Base-by-base conservation (phyloP, 2,329 filamentous ascomycete species). In the Epichloe hybrida region DNA sequence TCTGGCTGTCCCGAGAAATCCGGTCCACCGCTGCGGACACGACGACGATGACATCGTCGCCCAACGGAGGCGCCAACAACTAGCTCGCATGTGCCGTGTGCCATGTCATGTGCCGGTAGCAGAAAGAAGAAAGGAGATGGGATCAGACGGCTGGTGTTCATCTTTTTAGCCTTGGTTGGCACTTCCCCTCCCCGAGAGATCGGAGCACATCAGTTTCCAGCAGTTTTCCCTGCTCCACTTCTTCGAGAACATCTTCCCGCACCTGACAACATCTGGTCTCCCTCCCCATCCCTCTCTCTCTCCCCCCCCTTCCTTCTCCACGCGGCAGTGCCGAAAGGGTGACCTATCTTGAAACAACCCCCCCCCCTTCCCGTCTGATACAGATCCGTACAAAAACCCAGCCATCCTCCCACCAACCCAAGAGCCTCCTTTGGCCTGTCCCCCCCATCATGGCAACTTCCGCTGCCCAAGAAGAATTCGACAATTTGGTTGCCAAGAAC, bases 381-480 rank as follows among this genome's bases (percentile, higher is more conserved):
- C 40, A 23, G 40, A 37, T 41, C 35, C 27, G 34, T 55, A 49
- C 39, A 53, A 39, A 50, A 49, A 31, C 45, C 27, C 37, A 12
- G 8, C 8, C 34, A 37, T 34, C 40, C 31, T 39, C 35, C 46
- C 8, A 34, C 48, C 27, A 23, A n/a, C 23, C 23, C 38, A n/a
- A n/a, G 27, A 12, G 39, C 5, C 27, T 31, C 31, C 21, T 31
- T 31, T 42, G 38, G 34, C n/a, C 17, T 40, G 48, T 52, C 46
- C 40, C 31, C 52, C 52, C 58, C 71, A 72, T 50, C 64, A 80
- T 80, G 77, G 69, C 75, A 49, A 80, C 75, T 48, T 80, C 79
- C 50, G 71, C 77, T 52, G 80, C 80, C 48, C 78, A 83, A 66
- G 79, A 83, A 70, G 80, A 86, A 67, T 84, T 83, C 65, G 76